Percentiles rank a stretch among this genome's conserved stretches.
These are phyloP conservation scores for Magnolia officinalis DNA, from an alignment of 164 flowering plant genomes.

Conservation along the genomic window DNA sequence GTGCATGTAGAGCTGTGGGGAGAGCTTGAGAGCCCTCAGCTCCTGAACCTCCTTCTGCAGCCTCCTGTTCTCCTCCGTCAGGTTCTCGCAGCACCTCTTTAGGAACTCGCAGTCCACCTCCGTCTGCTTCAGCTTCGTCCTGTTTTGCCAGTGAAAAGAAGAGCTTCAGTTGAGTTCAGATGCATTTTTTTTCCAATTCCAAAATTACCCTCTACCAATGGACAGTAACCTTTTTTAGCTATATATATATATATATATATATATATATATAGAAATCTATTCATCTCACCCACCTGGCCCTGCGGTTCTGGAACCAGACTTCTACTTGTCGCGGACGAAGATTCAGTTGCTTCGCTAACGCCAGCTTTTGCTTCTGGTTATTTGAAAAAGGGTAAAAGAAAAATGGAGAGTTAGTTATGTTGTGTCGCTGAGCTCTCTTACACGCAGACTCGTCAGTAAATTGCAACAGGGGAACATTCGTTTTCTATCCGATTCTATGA, in stretches of 20 bases:
- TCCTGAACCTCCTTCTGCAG: constrained; percentile 76
- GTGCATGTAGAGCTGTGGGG: constrained; percentile 79
- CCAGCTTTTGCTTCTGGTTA: constrained; percentile 73
- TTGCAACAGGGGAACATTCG: no score
- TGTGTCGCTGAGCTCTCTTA: background rate
- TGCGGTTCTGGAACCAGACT: constrained; percentile 86
- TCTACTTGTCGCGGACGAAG: constrained; percentile 78
- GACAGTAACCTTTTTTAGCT: no score
- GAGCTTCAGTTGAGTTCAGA: background rate
- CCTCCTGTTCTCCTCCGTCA: constrained; percentile 74
- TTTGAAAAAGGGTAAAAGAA: constrained; percentile 1
- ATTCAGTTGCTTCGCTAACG: constrained; percentile 69
- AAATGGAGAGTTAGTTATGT: background rate
- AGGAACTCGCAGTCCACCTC: constrained; percentile 82
- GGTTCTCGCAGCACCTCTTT: constrained; percentile 74
- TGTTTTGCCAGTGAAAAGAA: constrained; percentile 12
- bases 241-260: no score
- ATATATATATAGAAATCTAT: no score
- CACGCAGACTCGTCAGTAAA: background rate
- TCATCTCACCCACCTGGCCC: constrained; percentile 56
- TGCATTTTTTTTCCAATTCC: no score
- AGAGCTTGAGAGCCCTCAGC: constrained; percentile 68
- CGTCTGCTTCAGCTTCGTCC: constrained; percentile 87
- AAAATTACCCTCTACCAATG: no score
- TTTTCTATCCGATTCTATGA: no score